phyloP scores from a whole-genome alignment of 2,329 filamentous ascomycete species.

The Nannizziopsis arthrosporioides region DNA sequence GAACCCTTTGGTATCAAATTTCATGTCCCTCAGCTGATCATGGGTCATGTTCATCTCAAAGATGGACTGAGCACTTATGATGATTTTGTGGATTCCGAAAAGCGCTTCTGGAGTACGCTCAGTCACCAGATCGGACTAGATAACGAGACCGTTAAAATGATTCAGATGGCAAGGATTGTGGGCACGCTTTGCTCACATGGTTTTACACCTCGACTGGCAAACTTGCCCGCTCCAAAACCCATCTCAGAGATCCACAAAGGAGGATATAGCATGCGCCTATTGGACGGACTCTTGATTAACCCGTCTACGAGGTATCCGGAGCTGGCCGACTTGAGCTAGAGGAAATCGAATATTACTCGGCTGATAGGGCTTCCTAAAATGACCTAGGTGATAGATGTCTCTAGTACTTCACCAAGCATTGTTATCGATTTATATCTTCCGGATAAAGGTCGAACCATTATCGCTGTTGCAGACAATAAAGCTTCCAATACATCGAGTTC shows the following conservation, averaged over 20 bases:
- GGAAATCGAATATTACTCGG: too few relatives aligned
- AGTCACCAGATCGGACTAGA: conserved; percentile 22
- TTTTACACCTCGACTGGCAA: conserved; percentile 32
- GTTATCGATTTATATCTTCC: too few relatives aligned
- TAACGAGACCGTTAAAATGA: conserved; percentile 19
- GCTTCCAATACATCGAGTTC: too few relatives aligned
- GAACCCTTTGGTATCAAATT: conserved; percentile 34
- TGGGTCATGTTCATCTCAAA: conserved; percentile 27
- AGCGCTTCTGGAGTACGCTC: conserved; percentile 28
- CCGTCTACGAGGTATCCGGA: conserved; percentile 26
- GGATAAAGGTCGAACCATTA: too few relatives aligned
- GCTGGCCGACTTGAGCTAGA: background rate
- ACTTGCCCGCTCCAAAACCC: conserved; percentile 25
- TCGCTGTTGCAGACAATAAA: too few relatives aligned
- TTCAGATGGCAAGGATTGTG: conserved; percentile 25
- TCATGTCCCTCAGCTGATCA: conserved; percentile 26
- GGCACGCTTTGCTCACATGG: conserved; percentile 27
- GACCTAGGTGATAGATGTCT: too few relatives aligned
- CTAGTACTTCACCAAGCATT: too few relatives aligned
- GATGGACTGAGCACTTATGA: conserved; percentile 27
- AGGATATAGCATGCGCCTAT: conserved; percentile 29
- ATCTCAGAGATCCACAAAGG: conserved; percentile 31
- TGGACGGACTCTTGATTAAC: conserved; percentile 32
- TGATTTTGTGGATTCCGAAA: conserved; percentile 20
- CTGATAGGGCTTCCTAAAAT: too few relatives aligned